A percentile compares a stretch with the other conserved stretches of the same genome.
phyloP scores from a whole-genome alignment of 768 basidiomycete genomes.

The Hericium coralloides region DNA sequence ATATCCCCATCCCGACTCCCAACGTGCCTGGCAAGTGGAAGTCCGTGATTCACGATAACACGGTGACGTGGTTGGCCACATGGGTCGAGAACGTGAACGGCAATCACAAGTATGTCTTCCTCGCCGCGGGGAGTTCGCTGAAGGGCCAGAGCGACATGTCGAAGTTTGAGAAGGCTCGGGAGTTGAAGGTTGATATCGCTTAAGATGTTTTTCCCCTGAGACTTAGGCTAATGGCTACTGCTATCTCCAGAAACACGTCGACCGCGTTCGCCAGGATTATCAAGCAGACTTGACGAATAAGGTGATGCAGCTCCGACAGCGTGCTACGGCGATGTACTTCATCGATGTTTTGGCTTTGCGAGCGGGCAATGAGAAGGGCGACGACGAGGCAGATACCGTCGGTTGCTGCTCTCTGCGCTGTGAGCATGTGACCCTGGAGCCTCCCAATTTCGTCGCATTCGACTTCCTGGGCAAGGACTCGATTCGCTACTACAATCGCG shows the following conservation, averaged over 20 bases:
- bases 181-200: constrained; percentile 64
- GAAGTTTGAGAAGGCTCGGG: constrained; percentile 97
- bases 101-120: constrained; percentile 94
- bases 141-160: constrained; percentile 97
- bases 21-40: constrained; percentile 94
- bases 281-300: constrained; percentile 76
- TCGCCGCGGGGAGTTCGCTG: constrained; percentile 93
- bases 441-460: constrained; percentile 82
- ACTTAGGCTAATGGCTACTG: not conserved
- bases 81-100: constrained; percentile 99
- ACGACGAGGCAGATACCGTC: constrained; percentile 98
- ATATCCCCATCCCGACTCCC: constrained; percentile 67
- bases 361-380: constrained; percentile 99
- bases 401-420: constrained; percentile 97
- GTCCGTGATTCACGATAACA: constrained; percentile 80
- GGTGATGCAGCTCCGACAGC: constrained; percentile 90
- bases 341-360: constrained; percentile 95
- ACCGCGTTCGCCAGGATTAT: constrained; percentile 86
- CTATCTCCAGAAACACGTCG: constrained; percentile 70
- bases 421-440: constrained; percentile 90
- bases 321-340: constrained; percentile 99
- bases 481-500: constrained; percentile 91
- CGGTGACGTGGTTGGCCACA: constrained; percentile 97
- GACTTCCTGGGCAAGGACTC: constrained; percentile 99
- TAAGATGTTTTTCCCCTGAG: not conserved